A percentile compares a stretch with the other conserved stretches of the same genome.
phyloP scores from a whole-genome alignment of 768 basidiomycete genomes.

The Mycena pura region DNA sequence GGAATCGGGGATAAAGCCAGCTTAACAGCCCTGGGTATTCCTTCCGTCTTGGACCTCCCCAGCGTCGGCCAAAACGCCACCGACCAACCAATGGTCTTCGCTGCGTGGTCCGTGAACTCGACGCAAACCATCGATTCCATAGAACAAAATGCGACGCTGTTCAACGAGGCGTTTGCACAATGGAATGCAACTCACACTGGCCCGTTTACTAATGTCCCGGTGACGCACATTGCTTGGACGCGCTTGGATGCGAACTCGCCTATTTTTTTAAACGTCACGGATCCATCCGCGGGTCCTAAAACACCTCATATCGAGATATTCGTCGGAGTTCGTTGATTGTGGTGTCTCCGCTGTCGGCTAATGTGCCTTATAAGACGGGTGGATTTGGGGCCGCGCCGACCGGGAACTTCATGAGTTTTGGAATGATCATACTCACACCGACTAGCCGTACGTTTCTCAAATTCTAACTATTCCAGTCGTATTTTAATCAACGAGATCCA shows the following conservation, averaged over 20 bases:
- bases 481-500: background rate
- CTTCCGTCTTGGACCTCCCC: slow-evolving; percentile 30
- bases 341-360: background rate
- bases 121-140: slow-evolving; percentile 23
- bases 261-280: slow-evolving; percentile 14
- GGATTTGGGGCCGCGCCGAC: background rate
- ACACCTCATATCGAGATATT: slow-evolving; percentile 33
- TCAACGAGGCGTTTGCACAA: slow-evolving; percentile 17
- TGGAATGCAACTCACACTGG: slow-evolving; percentile 35
- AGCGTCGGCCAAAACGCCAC: slow-evolving; percentile 34
- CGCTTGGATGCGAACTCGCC: slow-evolving; percentile 20
- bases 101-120: slow-evolving; percentile 29
- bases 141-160: slow-evolving; percentile 24
- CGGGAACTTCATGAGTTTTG: slow-evolving; percentile 3
- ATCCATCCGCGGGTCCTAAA: slow-evolving; percentile 33
- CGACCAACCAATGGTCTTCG: slow-evolving; percentile 31
- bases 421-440: background rate
- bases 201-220: slow-evolving; percentile 27
- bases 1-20: slow-evolving; percentile 35
- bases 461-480: background rate
- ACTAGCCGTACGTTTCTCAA: slow-evolving; percentile 2
- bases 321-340: background rate
- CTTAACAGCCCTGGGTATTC: slow-evolving; percentile 25
- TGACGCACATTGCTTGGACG: slow-evolving; percentile 26
- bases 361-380: slow-evolving; percentile 2